phyloP scores from a whole-genome alignment of 768 basidiomycete species.

The Lactarius indigo region DNA sequence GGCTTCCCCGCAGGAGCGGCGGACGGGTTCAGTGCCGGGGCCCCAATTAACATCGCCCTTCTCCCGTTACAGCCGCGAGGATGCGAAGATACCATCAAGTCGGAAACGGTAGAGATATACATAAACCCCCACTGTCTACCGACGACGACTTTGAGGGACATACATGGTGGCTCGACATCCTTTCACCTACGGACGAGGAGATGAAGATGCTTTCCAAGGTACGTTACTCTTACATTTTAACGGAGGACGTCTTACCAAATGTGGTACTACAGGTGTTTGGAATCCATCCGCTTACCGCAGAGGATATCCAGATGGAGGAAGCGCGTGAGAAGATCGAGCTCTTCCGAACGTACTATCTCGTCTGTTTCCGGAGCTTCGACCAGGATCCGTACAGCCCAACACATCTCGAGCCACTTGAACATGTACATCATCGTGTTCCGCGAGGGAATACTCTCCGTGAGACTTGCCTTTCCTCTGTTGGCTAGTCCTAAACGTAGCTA shows the following conservation, averaged over 20 bases:
- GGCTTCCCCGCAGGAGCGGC: neutral
- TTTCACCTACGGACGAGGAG: constrained; percentile 93
- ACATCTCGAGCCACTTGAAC: constrained; percentile 94
- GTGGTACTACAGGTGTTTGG: constrained; percentile 71
- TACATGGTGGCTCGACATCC: constrained; percentile 98
- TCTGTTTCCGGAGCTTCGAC: constrained; percentile 98
- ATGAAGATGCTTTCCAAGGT: constrained; percentile 97
- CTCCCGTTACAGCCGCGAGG: constrained; percentile 1
- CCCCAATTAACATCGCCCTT: constrained; percentile 4
- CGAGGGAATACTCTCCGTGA: constrained; percentile 90
- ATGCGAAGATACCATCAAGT: neutral
- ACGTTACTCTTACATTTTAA: constrained; percentile 19
- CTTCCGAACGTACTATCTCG: constrained; percentile 97
- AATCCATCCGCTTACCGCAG: constrained; percentile 97
- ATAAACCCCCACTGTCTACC: constrained; percentile 6
- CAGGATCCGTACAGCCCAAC: constrained; percentile 98
- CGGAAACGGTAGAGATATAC: neutral
- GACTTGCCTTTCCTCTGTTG: constrained; percentile 31
- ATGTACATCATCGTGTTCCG: constrained; percentile 99
- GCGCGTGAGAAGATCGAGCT: constrained; percentile 99
- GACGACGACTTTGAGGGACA: constrained; percentile 46
- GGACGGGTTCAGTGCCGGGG: constrained; percentile 5
- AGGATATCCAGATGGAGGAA: constrained; percentile 99
- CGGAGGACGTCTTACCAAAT: neutral
- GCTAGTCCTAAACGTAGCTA: neutral